Conservation (phyloP, 2,329 filamentous ascomycete genomes). For the Myriosclerotinia duriaeana region DNA sequence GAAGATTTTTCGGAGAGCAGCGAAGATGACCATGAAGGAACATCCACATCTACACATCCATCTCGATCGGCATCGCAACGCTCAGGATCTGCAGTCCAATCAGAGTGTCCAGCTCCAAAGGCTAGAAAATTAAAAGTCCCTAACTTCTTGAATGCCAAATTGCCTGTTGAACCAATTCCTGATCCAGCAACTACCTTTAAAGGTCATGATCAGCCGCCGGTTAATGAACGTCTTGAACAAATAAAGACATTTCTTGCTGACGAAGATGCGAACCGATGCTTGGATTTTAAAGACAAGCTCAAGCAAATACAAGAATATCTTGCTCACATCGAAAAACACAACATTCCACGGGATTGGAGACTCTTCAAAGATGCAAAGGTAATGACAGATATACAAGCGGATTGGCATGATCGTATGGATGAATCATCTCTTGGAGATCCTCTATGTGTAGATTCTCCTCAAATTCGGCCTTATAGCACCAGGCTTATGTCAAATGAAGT, state of each 20-base stretch:
- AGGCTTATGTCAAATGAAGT: conserved; percentile 29
- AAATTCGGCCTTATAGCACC: conserved; percentile 28
- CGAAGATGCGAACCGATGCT: conserved; percentile 48
- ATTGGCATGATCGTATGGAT: conserved; percentile 28
- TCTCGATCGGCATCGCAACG: background rate
- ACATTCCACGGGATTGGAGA: conserved; percentile 16
- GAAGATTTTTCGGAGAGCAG: background rate
- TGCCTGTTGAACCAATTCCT: background rate
- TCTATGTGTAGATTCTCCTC: conserved; percentile 17
- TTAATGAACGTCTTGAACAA: conserved; percentile 40
- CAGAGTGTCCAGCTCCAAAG: no score
- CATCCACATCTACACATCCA: background rate
- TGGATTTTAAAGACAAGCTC: conserved; percentile 45
- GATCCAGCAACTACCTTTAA: conserved; percentile 24
- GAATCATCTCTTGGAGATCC: conserved; percentile 13
- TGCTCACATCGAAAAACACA: conserved; percentile 19
- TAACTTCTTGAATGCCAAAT: conserved; percentile 5
- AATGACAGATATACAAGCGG: conserved; percentile 33
- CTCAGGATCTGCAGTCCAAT: no score
- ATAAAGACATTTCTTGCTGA: conserved; percentile 50
- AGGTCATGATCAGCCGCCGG: conserved; percentile 40
- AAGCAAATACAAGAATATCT: conserved; percentile 37
- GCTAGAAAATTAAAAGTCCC: conserved; percentile 7
- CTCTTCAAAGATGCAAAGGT: conserved; percentile 32
- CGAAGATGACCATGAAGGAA: background rate